Base-by-base conservation (phyloP, 345 rosid species). In the Excoecaria agallocha region DNA sequence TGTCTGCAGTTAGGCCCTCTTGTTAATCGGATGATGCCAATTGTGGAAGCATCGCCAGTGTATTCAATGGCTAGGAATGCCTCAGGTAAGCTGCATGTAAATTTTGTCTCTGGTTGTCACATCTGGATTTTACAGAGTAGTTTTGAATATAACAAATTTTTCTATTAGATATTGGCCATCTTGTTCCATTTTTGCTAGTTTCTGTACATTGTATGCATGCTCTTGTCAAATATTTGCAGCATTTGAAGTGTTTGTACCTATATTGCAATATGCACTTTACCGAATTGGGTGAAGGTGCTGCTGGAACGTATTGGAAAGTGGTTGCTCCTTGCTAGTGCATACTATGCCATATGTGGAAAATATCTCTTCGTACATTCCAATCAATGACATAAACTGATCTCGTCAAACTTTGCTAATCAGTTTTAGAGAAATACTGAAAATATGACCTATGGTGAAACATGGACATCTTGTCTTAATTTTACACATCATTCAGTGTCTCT, bases 1-100 rank as follows among this genome's bases (percentile, higher is more conserved):
- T 35, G 56, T 67, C 62, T 83, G 84, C 88, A 94, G 98, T 83
- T 94, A 51, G 97, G 97, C 74, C 98, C 97, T 78, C 86, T 90
- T 74, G 82, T 92, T 74, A 87, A 78, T 75, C 98, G 90, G 83
- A 84, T 87, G 86, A 89, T 84, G 87, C 98, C 98, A 61, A 66
- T 87, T 17, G 83, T 94, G 81, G 97, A 92, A 85, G 92, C 96
- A 75, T 88, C 90, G 78, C 98, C 98, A 6, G 78, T 89, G 66
- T 92, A 90, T 73, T 85, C 88, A 13, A 82, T 90, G 80, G 98
- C 91, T 68, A 82, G 82, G 84, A 92, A 70, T 88, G 94, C 92
- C 74, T 87, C 98, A 86, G 98, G 98, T 92, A 68, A 68, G 50
- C 65, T 56, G 52, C 49, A 74, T 57, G 11, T 37, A 5, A 49